These are phyloP conservation scores for Articulospora tetracladia DNA, from an alignment of 495 filamentous ascomycete genomes.

Conservation along the genomic window DNA sequence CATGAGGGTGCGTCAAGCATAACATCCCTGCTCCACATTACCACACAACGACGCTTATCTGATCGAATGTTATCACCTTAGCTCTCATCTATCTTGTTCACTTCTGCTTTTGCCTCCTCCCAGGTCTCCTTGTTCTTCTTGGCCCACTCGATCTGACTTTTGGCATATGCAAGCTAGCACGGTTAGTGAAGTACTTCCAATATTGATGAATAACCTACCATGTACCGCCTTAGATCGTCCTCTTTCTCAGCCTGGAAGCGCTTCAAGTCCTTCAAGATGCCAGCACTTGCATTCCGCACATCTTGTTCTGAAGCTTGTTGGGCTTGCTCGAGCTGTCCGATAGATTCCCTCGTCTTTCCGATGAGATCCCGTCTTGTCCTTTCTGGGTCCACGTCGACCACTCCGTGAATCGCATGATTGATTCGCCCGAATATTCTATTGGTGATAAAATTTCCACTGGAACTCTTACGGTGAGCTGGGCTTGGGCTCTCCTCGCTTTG, in stretches of 20 bases:
- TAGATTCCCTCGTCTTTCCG: slow-evolving; percentile 82
- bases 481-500: slow-evolving; percentile 34
- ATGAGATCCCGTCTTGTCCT: slow-evolving; percentile 88
- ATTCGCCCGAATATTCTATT: slow-evolving; percentile 94
- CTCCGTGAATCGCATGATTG: slow-evolving; percentile 90
- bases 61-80: slow-evolving; percentile 1
- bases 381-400: slow-evolving; percentile 94
- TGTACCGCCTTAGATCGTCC: slow-evolving; percentile 86
- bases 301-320: slow-evolving; percentile 82
- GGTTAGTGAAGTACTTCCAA: slow-evolving; percentile 14
- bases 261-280: slow-evolving; percentile 82
- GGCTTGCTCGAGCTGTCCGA: slow-evolving; percentile 79
- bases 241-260: slow-evolving; percentile 94
- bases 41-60: neutral
- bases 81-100: slow-evolving; percentile 72
- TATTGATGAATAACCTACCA: slow-evolving; percentile 58
- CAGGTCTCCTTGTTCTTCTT: slow-evolving; percentile 93
- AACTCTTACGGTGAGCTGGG: slow-evolving; percentile 61
- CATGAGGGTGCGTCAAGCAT: slow-evolving; percentile 1
- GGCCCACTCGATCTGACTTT: slow-evolving; percentile 97
- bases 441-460: slow-evolving; percentile 76
- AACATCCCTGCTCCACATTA: neutral
- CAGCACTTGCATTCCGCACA: slow-evolving; percentile 83
- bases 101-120: slow-evolving; percentile 92
- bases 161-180: slow-evolving; percentile 80